A percentile compares a stretch with the other conserved stretches of the same genome.
Conservation (phyloP, 2,329 filamentous ascomycete species). For the Emergomyces pasteurianus region DNA sequence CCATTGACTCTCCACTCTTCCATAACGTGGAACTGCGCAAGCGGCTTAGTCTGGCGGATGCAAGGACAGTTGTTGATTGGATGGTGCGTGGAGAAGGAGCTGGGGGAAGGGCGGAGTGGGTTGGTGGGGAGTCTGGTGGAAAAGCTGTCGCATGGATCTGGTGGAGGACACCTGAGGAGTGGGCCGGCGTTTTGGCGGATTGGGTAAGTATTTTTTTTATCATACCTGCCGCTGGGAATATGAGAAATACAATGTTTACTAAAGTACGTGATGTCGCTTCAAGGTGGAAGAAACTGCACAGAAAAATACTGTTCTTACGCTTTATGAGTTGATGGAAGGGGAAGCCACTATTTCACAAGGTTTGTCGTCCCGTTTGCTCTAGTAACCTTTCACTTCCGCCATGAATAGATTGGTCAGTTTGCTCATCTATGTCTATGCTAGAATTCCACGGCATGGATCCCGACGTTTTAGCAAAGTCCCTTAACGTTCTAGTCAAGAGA, state of each 20-base stretch:
- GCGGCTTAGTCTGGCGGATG: conserved; percentile 41
- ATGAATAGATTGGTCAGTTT: neutral
- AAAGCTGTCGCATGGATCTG: conserved; percentile 59
- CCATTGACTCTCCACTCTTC: conserved; percentile 48
- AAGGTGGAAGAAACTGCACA: conserved; percentile 71
- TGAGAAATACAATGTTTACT: neutral
- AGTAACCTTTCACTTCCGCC: neutral
- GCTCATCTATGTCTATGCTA: conserved; percentile 21
- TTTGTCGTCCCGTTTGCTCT: conserved; percentile 26
- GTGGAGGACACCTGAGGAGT: conserved; percentile 82
- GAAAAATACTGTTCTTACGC: conserved; percentile 75
- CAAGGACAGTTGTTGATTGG: conserved; percentile 42
- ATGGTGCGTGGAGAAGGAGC: conserved; percentile 41
- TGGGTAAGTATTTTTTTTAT: conserved; percentile 42
- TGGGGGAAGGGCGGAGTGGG: conserved; percentile 47
- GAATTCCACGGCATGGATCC: conserved; percentile 84
- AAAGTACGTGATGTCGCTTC: neutral
- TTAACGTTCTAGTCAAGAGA: conserved; percentile 72
- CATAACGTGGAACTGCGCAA: conserved; percentile 34
- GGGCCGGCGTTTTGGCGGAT: conserved; percentile 63
- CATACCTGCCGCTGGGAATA: neutral
- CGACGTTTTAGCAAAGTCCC: conserved; percentile 65
- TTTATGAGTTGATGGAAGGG: conserved; percentile 86
- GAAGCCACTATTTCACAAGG: conserved; percentile 61
- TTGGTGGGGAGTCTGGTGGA: conserved; percentile 33